Conservation (phyloP, 345 rosid species). For the Gossypium herbaceum region DNA sequence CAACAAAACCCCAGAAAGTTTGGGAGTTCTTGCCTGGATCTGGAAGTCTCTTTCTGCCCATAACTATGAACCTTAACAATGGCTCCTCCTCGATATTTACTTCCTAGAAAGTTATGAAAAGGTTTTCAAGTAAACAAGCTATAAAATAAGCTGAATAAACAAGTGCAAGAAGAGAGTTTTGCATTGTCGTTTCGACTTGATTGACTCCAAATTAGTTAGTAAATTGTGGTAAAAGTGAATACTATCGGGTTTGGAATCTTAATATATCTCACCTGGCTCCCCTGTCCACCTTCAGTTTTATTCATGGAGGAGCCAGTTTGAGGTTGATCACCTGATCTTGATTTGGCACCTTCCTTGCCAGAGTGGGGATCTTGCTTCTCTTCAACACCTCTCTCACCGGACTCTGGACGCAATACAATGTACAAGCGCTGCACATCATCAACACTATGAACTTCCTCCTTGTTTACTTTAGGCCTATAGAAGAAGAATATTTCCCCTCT, state of each 20-base stretch:
- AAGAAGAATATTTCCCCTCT: constrained; percentile 81
- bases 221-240: too few species aligned
- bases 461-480: constrained; percentile 69
- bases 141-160: too few species aligned
- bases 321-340: not conserved
- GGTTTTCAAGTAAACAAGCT: not conserved
- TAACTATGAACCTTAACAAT: constrained; percentile 54
- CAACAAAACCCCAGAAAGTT: constrained; percentile 78
- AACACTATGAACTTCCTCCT: constrained; percentile 50
- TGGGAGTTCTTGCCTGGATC: constrained; percentile 52
- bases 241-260: too few species aligned
- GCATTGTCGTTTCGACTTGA: too few species aligned
- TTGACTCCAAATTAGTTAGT: too few species aligned
- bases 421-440: constrained; percentile 67
- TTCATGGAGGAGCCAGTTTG: constrained; percentile 6
- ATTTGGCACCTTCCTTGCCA: constrained; percentile 43
- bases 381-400: constrained; percentile 50
- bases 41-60: constrained; percentile 70
- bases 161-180: too few species aligned
- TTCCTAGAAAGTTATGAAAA: constrained; percentile 26
- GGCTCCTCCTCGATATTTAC: constrained; percentile 57
- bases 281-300: constrained; percentile 44
- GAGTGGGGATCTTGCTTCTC: constrained; percentile 60
- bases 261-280: constrained; percentile 37
- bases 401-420: constrained; percentile 59